Conservation (phyloP, 257 asterid genomes). For the Paraleonurus japonicus region DNA sequence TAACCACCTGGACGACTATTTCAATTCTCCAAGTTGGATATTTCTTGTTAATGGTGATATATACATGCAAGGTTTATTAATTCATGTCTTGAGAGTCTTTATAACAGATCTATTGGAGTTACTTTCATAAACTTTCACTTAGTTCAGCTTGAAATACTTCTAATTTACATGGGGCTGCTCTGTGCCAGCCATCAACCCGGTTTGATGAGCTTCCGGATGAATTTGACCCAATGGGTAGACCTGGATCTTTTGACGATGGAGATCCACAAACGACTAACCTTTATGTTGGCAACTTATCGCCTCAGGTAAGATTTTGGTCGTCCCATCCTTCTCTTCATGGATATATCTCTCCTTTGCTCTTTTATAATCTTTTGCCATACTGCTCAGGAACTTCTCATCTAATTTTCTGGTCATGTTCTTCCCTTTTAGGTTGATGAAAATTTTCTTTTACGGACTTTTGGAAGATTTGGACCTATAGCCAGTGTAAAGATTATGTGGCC, state of each 20-base stretch:
- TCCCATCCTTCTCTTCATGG: neutral
- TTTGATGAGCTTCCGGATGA: conserved; percentile 97
- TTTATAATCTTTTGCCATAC: neutral
- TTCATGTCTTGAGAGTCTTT: neutral
- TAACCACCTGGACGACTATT: neutral
- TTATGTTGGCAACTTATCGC: conserved; percentile 88
- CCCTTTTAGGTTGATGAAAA: conserved; percentile 78
- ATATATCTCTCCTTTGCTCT: neutral
- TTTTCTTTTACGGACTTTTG: conserved; percentile 91
- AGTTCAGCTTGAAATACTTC: conserved; percentile 14
- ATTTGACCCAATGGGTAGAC: conserved; percentile 77
- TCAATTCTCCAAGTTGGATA: neutral
- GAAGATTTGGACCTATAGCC: conserved; percentile 97
- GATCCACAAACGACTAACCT: conserved; percentile 94
- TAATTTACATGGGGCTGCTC: conserved; percentile 21
- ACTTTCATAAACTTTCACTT: neutral
- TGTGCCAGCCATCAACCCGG: conserved; percentile 71
- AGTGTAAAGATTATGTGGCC: conserved; percentile 99
- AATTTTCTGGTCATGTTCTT: conserved; percentile 1
- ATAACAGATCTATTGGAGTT: neutral
- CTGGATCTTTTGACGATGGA: conserved; percentile 97
- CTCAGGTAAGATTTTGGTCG: conserved; percentile 53
- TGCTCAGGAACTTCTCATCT: neutral
- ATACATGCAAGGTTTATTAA: neutral
- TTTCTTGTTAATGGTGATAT: conserved; percentile 12